A percentile compares a stretch with the other conserved stretches of the same genome.
Evolutionary conservation across 805 yeast species (phyloP).

Genomic region (Wickerhamiella kurtzmanii): DNA sequence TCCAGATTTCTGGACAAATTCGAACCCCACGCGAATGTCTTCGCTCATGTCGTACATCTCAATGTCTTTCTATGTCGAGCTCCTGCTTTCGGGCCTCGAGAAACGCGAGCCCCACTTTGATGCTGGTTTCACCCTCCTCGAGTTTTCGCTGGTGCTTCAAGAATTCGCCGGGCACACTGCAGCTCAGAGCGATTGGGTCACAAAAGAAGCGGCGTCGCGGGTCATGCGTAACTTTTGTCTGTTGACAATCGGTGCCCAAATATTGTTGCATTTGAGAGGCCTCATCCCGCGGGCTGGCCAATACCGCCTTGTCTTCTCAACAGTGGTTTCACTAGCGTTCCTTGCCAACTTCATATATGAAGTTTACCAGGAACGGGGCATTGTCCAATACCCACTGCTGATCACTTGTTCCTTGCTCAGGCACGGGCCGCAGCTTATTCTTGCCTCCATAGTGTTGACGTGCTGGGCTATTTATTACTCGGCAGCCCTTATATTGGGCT

Average conservation of each 20-base stretch:
- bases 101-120: slow-evolving; percentile 1
- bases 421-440: neutral
- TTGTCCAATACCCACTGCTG: neutral
- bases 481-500: slow-evolving; percentile 5
- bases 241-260: slow-evolving; percentile 1
- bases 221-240: neutral
- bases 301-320: slow-evolving; percentile 1
- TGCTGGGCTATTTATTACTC: slow-evolving; percentile 6
- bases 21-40: too few species aligned
- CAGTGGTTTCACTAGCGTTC: neutral
- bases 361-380: neutral
- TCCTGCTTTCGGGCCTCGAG: neutral
- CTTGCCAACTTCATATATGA: neutral
- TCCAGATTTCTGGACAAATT: too few species aligned
- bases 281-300: neutral
- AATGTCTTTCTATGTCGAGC: neutral
- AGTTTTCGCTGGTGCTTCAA: slow-evolving; percentile 1
- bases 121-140: slow-evolving; percentile 2
- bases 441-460: neutral
- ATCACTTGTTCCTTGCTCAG: neutral
- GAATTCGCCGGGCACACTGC: neutral
- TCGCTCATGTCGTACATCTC: neutral
- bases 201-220: neutral
- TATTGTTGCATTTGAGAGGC: neutral
- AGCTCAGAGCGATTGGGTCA: too few species aligned